Evolutionary conservation across 202 grass and related monocot species (phyloP).

Genomic region (Panicum virgatum): DNA sequence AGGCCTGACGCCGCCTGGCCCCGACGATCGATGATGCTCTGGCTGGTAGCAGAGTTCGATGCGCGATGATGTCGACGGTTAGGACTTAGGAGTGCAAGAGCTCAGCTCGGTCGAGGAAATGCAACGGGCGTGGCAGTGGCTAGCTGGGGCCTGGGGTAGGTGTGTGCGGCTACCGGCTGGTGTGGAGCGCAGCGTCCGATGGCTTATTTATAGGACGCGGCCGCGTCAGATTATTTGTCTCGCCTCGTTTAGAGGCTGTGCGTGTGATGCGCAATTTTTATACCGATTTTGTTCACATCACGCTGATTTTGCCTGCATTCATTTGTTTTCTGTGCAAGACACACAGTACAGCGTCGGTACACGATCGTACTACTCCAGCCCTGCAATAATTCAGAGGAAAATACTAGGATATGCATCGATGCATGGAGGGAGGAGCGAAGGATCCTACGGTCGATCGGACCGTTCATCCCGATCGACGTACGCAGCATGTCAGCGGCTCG

Average conservation of each 20-base stretch:
- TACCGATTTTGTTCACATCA: conserved; percentile 38
- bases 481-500: conserved; percentile 31
- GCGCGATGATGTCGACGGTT: conserved; percentile 27
- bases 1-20: too few relatives aligned
- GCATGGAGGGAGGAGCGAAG: conserved; percentile 3
- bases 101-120: conserved; percentile 16
- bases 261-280: conserved; percentile 8
- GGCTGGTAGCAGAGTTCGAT: neutral
- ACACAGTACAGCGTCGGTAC: neutral
- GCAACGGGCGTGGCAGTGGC: neutral
- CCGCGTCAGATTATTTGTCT: conserved; percentile 3
- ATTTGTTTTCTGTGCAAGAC: neutral
- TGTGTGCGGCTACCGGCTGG: conserved; percentile 39
- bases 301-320: neutral
- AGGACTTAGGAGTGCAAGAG: conserved; percentile 33
- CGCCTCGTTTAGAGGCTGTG: conserved; percentile 25
- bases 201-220: conserved; percentile 53
- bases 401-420: neutral
- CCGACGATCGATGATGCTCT: neutral
- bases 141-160: neutral
- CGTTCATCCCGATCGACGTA: conserved; percentile 24
- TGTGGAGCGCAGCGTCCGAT: conserved; percentile 34
- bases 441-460: too few relatives aligned
- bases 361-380: neutral
- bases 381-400: conserved; percentile 46